A percentile compares a stretch with the other conserved stretches of the same genome.
Conservation (phyloP, 2,329 filamentous ascomycete species). For the Fusarium scirpi region DNA sequence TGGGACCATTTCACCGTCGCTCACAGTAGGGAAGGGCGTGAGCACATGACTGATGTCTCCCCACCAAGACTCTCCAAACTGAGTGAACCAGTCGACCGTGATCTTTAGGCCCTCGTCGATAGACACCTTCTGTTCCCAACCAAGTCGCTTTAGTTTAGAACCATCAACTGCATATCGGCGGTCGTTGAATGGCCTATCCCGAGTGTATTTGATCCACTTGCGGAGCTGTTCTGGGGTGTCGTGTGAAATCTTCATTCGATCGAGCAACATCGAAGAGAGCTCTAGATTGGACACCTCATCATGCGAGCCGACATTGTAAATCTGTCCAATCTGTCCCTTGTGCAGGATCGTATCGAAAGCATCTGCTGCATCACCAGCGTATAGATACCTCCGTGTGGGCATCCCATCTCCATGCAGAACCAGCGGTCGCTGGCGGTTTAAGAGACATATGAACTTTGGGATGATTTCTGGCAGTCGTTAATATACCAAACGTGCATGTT, state of each 20-base stretch:
- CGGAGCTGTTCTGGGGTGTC: constrained; percentile 65
- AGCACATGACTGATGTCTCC: constrained; percentile 77
- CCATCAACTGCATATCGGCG: constrained; percentile 78
- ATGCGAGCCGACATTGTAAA: constrained; percentile 84
- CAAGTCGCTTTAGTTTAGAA: constrained; percentile 73
- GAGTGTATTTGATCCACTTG: constrained; percentile 78
- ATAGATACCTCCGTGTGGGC: constrained; percentile 81
- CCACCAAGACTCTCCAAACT: constrained; percentile 77
- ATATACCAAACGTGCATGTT: not conserved
- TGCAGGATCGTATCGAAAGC: constrained; percentile 88
- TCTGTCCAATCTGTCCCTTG: constrained; percentile 77
- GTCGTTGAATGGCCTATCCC: constrained; percentile 84
- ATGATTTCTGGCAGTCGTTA: constrained; percentile 74
- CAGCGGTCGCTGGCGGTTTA: constrained; percentile 74
- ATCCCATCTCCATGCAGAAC: constrained; percentile 82
- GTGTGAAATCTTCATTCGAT: constrained; percentile 68
- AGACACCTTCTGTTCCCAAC: constrained; percentile 75
- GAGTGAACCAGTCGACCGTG: constrained; percentile 78
- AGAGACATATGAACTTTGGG: constrained; percentile 81
- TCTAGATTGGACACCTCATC: constrained; percentile 82
- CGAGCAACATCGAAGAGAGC: constrained; percentile 74
- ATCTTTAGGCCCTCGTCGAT: constrained; percentile 72
- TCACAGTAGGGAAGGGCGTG: constrained; percentile 74
- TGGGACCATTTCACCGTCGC: constrained; percentile 66
- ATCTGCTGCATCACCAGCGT: constrained; percentile 82